Evolutionary conservation across 768 basidiomycete genomes (phyloP).

Genomic region (Albatrellus ellisii): DNA sequence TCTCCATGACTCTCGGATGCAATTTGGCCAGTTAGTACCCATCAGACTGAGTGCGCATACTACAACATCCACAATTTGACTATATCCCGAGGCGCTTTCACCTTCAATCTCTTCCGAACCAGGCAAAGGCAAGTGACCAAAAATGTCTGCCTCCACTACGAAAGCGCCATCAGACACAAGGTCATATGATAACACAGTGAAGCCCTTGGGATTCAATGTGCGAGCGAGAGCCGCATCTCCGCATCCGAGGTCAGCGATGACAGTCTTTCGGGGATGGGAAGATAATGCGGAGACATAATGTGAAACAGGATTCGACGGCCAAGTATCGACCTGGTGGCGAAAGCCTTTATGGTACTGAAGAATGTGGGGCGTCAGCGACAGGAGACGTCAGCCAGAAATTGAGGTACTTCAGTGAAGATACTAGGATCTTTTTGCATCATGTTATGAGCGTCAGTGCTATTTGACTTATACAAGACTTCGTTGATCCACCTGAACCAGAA

Average conservation of each 20-base stretch:
- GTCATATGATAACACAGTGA: constrained; percentile 68
- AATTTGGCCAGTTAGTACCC: constrained; percentile 93
- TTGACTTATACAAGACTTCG: constrained; percentile 82
- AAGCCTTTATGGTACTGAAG: constrained; percentile 86
- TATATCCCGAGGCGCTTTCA: constrained; percentile 35
- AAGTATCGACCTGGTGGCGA: constrained; percentile 78
- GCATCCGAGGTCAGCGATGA: constrained; percentile 91
- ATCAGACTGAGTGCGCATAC: constrained; percentile 94
- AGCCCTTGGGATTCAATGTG: constrained; percentile 52
- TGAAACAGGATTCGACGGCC: constrained; percentile 91
- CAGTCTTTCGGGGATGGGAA: constrained; percentile 45
- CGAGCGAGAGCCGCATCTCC: constrained; percentile 87
- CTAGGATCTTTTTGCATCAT: constrained; percentile 80
- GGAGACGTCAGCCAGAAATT: neutral
- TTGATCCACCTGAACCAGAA: constrained; percentile 64
- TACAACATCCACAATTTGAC: constrained; percentile 78
- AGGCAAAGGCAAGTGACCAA: constrained; percentile 68
- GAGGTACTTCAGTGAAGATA: constrained; percentile 67
- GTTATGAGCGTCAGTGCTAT: constrained; percentile 55
- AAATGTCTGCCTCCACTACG: constrained; percentile 87
- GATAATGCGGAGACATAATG: constrained; percentile 60
- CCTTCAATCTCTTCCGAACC: constrained; percentile 43
- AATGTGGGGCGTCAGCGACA: constrained; percentile 2
- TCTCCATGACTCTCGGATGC: constrained; percentile 82
- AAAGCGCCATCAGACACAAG: constrained; percentile 60